Base-by-base conservation (phyloP, 2,329 filamentous ascomycete genomes). In the Trichoderma oligosporum region DNA sequence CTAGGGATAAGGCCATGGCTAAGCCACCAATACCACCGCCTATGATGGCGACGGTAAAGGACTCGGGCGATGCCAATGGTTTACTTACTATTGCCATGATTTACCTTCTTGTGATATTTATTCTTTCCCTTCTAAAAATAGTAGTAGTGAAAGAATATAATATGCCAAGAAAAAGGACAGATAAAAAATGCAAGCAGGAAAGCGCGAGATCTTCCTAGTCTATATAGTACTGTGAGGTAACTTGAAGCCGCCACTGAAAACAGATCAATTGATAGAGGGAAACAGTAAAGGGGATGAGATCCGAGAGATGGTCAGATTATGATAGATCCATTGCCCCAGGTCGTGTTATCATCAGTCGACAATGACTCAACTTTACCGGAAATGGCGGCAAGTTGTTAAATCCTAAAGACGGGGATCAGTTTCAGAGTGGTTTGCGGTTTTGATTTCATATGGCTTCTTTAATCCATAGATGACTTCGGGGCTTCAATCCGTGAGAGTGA, bases 231-330 rank as follows among this genome's bases (percentile, higher is more conserved):
- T 22, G 38, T 20, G 20, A 9, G 11, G 20, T 20, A 36, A 20
- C 11, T 9, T 4, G 4, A 53, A 36, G 11, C 29, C n/a, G n/a
- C 41, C 22, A 14, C 7, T 18, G 31, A 42, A n/a, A 41, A 20
- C 25, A 33, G 20, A n/a, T 36, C 9, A 11, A 54, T 42, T 14
- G 49, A 44, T 29, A 33, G 20, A 14, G 20, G 6, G 9, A 7
- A n/a, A 14, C 9, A 2, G 47, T 25, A 41, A 25, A 52, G 48
- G 48, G 36, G 35, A 52, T 41, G 49, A 54, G 39, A 25, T 54
- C 51, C 51, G 51, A 44, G 39, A 35, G 12, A 41, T 9, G 39
- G 51, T 54, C 51, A 54, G 51, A 54, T 36, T n/a, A 22, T n/a
- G 18, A 33, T 11, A 54, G 29, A 20, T 45, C 51, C 51, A 54